Evolutionary conservation across 2,329 filamentous ascomycete species (phyloP).

Genomic region (Cytospora piceicola): DNA sequence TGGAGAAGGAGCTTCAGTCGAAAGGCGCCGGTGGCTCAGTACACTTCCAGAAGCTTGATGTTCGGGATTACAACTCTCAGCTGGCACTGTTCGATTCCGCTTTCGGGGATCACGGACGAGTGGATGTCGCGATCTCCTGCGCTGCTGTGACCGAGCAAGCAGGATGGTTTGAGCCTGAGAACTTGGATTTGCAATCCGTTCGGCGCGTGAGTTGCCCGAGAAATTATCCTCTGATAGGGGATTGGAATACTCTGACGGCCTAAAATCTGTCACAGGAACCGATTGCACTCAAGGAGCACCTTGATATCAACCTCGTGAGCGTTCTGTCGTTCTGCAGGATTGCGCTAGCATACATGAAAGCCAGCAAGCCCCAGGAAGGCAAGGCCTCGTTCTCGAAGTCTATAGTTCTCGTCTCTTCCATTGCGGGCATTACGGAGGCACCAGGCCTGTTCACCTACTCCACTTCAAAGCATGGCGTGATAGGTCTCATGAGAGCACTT

Average conservation of each 20-base stretch:
- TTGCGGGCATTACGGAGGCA: slow-evolving; percentile 53
- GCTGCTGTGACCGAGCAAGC: slow-evolving; percentile 49
- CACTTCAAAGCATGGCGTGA: slow-evolving; percentile 53
- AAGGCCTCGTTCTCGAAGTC: slow-evolving; percentile 31
- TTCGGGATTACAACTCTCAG: slow-evolving; percentile 50
- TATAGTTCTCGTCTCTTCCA: slow-evolving; percentile 41
- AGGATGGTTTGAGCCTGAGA: slow-evolving; percentile 49
- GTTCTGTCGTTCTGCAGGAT: slow-evolving; percentile 52
- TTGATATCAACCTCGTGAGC: slow-evolving; percentile 54
- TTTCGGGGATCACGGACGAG: slow-evolving; percentile 46
- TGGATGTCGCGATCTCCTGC: slow-evolving; percentile 54
- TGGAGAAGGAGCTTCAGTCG: slow-evolving; percentile 28
- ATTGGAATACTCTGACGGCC: not conserved
- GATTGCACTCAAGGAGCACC: slow-evolving; percentile 40
- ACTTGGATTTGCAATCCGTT: slow-evolving; percentile 47
- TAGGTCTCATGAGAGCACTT: slow-evolving; percentile 53
- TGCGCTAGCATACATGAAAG: slow-evolving; percentile 53
- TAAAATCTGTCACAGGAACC: slow-evolving; percentile 33
- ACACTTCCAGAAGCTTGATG: slow-evolving; percentile 49
- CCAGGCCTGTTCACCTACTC: slow-evolving; percentile 53
- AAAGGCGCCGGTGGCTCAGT: slow-evolving; percentile 31
- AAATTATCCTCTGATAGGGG: slow-evolving; percentile 2
- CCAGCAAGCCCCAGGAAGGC: slow-evolving; percentile 23
- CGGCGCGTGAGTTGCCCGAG: slow-evolving; percentile 39
- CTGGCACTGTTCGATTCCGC: slow-evolving; percentile 51